Evolutionary conservation across 2,329 filamentous ascomycete genomes (phyloP), one percentile per base, ranked within the genome.

Genomic region (Trichophyton simii): DNA sequence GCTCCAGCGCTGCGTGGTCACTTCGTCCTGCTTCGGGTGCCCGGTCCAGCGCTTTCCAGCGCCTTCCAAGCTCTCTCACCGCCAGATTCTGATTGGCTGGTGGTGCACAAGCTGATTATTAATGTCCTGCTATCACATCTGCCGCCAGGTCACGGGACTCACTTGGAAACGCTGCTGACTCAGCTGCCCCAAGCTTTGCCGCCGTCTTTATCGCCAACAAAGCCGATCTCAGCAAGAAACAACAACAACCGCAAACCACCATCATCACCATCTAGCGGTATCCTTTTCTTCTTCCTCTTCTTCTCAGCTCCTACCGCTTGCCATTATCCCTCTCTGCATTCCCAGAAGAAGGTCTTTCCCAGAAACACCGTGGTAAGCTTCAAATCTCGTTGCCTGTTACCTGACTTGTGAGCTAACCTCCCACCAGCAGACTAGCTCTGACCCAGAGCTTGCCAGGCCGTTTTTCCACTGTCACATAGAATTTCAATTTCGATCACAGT

Each of bases 401-500:
- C 11, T 36, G 11, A 9, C 52, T n/a, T 11, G 25, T 15, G 36
- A 31, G 3, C 3, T 36, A n/a, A 18, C n/a, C 25, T 55, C 52
- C 7, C 31, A n/a, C 52, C 31, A 55, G 52, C 41, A 44, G 41
- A 31, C 46, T 55, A 52, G 42, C 48, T 54, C 38, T 34, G 31
- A 9, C 22, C n/a, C n/a, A 41, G 22, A 38, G 25, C 48, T 31
- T 42, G 31, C n/a, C n/a, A 55, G 28, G 28, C 50, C 34, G 34
- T 58, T 61, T 67, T 68, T 18, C n/a, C 41, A 65, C 65, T 61
- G 28, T 68, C 68, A 65, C 62, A 66, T 59, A 67, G 60, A 65
- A 48, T 65, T 71, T 54, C 65, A 70, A 66, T 59, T 67, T 67
- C 65, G 62, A 63, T 64, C 61, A 67, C 64, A 41, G 62, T 66